Conservation (phyloP, 2,329 filamentous ascomycete species). For the Trichoderma polysporum region DNA sequence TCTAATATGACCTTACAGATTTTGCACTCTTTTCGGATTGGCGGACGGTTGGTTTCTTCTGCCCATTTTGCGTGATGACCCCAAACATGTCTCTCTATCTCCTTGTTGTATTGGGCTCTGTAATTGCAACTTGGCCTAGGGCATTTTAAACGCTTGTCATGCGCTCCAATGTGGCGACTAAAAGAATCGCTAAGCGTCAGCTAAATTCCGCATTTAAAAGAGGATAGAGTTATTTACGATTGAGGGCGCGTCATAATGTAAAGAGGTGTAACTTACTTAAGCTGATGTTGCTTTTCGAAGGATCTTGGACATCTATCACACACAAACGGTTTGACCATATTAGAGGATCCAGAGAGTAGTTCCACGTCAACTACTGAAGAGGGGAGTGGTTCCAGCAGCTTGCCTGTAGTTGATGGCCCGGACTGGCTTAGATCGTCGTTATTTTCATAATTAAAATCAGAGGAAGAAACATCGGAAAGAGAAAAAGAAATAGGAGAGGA, state of each 20-base stretch:
- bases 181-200: neutral
- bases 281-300: neutral
- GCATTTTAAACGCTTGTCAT: constrained; percentile 6
- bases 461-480: neutral
- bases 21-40: neutral
- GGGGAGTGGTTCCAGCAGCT: neutral
- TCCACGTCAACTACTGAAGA: neutral
- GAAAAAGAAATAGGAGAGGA: neutral
- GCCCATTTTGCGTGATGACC: constrained; percentile 5
- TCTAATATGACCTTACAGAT: neutral
- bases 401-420: neutral
- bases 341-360: neutral
- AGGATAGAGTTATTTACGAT: neutral
- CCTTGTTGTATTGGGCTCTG: neutral
- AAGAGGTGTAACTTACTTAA: constrained; percentile 4
- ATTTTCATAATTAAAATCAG: neutral
- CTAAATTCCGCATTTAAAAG: neutral
- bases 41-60: neutral
- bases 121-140: neutral
- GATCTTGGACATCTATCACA: neutral
- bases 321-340: neutral
- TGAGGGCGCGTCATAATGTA: neutral
- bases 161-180: constrained; percentile 7
- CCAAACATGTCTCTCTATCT: constrained; percentile 14
- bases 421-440: neutral